These are phyloP conservation scores for Tetrapisispora fleetii DNA, from an alignment of 805 yeast genomes.

Conservation along the genomic window DNA sequence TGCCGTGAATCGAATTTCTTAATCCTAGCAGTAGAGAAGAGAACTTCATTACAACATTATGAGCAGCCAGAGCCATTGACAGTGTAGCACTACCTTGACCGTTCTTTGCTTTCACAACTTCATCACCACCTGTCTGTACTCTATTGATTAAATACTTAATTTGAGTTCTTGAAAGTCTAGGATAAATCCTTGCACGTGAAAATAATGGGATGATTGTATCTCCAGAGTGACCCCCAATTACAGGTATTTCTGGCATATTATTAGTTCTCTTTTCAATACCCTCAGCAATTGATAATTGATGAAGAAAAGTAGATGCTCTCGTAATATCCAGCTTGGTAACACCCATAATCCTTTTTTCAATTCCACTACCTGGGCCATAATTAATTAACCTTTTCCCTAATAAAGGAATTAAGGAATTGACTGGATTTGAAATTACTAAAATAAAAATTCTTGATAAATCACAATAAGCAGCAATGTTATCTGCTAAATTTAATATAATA, in stretches of 20 bases:
- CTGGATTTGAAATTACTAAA: conserved; percentile 84
- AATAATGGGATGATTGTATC: conserved; percentile 86
- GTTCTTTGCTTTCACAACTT: conserved; percentile 88
- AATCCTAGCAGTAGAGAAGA: conserved; percentile 28
- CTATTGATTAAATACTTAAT: conserved; percentile 63
- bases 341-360: conserved; percentile 72
- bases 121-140: conserved; percentile 95
- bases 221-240: conserved; percentile 93
- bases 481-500: conserved; percentile 64
- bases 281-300: conserved; percentile 35
- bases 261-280: conserved; percentile 34
- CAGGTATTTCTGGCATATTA: conserved; percentile 48
- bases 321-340: conserved; percentile 84
- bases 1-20: conserved; percentile 36
- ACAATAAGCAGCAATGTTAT: conserved; percentile 59
- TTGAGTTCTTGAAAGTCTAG: conserved; percentile 21
- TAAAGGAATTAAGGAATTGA: conserved; percentile 86
- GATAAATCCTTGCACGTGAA: conserved; percentile 31
- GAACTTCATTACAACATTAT: conserved; percentile 54
- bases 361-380: conserved; percentile 44
- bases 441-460: conserved; percentile 59
- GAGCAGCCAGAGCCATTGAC: conserved; percentile 94
- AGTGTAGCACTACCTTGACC: conserved; percentile 93
- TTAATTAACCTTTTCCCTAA: conserved; percentile 64
- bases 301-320: conserved; percentile 67